Percentiles rank a stretch among this genome's conserved stretches.
Evolutionary conservation across 805 yeast species (phyloP).

Genomic region (Middelhovenomyces tepae): DNA sequence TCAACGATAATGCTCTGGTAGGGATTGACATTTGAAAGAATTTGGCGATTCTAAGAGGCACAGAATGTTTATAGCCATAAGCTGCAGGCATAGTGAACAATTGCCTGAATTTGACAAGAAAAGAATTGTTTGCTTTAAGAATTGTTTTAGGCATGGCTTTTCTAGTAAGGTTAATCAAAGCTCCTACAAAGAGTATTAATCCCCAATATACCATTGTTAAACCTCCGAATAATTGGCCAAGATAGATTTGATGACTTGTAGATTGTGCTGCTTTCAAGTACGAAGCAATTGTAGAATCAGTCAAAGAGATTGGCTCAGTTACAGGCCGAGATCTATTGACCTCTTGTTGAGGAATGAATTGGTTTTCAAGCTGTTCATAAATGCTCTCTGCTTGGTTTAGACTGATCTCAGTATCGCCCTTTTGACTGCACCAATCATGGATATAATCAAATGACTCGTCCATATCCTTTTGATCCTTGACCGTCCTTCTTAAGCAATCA

Average conservation of each 20-base stretch:
- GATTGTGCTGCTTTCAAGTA: constrained; percentile 2
- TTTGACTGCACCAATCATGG: no score
- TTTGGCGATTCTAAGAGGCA: neutral
- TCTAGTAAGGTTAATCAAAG: neutral
- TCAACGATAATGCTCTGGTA: neutral
- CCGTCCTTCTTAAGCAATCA: no score
- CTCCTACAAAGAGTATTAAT: neutral
- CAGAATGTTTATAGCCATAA: constrained; percentile 1
- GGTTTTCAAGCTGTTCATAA: constrained; percentile 4
- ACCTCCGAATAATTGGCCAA: constrained; percentile 2
- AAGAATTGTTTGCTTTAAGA: neutral
- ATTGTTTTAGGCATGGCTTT: neutral
- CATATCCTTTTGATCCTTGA: no score
- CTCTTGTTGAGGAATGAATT: constrained; percentile 3
- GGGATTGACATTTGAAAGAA: neutral
- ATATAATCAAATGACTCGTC: no score
- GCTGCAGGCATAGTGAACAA: constrained; percentile 1
- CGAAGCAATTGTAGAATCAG: constrained; percentile 3
- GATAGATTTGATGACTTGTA: constrained; percentile 1
- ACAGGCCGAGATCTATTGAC: constrained; percentile 3
- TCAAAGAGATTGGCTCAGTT: constrained; percentile 3
- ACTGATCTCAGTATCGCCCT: no score
- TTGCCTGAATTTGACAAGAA: neutral
- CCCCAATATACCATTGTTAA: constrained; percentile 1
- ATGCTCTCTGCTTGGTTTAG: constrained; percentile 2